Evolutionary conservation across 257 asterid species (phyloP).

Genomic region (Anisodus tanguticus): DNA sequence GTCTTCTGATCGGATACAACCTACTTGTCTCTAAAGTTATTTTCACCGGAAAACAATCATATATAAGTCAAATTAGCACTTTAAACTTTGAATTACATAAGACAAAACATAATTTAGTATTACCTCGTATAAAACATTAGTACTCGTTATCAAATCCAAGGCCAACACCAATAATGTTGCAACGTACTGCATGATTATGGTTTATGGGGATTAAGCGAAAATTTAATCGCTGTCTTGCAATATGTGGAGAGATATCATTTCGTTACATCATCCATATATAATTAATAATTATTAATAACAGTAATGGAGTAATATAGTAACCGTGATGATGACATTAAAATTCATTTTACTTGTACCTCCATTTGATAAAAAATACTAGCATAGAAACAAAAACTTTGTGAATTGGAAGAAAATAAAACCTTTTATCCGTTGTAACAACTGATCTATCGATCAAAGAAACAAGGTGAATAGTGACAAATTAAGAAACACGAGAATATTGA

Average conservation of each 20-base stretch:
- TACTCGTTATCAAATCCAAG: not conserved
- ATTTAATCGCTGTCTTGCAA: not conserved
- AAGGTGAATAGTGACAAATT: slow-evolving; percentile 1
- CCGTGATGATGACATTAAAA: not conserved
- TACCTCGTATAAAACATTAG: slow-evolving; percentile 6
- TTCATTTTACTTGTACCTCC: not conserved
- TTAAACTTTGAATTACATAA: not conserved
- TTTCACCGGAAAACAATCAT: no score
- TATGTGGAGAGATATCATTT: not conserved
- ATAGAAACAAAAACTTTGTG: not conserved
- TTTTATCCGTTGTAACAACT: not conserved
- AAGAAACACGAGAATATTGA: slow-evolving; percentile 33
- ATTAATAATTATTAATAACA: not conserved
- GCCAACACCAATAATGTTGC: not conserved
- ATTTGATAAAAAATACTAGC: not conserved
- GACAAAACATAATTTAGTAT: not conserved
- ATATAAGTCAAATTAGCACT: not conserved
- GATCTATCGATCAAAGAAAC: not conserved
- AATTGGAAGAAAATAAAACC: not conserved
- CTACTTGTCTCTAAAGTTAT: no score
- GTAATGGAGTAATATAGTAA: not conserved
- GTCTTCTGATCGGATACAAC: no score
- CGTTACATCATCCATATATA: not conserved
- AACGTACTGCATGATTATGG: not conserved
- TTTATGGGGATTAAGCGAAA: not conserved